A percentile compares a stretch with the other conserved stretches of the same genome.
Evolutionary conservation across 2,329 filamentous ascomycete genomes (phyloP).

Genomic region (Dactylellina drechsleri): DNA sequence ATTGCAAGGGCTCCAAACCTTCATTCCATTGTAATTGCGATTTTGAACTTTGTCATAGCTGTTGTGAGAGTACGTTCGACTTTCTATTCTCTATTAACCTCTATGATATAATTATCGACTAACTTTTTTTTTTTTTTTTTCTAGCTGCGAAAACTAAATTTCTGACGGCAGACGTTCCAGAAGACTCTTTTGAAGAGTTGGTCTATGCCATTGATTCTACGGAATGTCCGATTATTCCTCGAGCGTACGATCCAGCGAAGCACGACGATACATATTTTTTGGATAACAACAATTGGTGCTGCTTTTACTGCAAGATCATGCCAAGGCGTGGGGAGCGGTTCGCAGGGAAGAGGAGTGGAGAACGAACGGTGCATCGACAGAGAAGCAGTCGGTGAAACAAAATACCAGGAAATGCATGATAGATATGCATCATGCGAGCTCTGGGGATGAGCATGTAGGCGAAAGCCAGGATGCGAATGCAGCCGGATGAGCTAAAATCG

Average conservation of each 20-base stretch:
- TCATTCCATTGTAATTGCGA: slow-evolving; percentile 42
- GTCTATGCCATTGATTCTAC: slow-evolving; percentile 42
- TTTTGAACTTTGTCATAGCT: slow-evolving; percentile 38
- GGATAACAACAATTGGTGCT: slow-evolving; percentile 44
- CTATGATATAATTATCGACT: neutral
- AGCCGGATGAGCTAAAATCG: slow-evolving; percentile 11
- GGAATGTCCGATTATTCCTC: slow-evolving; percentile 43
- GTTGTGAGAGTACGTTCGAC: slow-evolving; percentile 36
- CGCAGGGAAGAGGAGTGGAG: slow-evolving; percentile 1
- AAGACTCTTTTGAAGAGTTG: slow-evolving; percentile 28
- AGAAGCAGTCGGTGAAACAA: slow-evolving; percentile 13
- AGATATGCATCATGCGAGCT: slow-evolving; percentile 2
- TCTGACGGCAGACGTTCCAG: slow-evolving; percentile 21
- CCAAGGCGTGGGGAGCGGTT: slow-evolving; percentile 36
- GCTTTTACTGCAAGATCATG: slow-evolving; percentile 53
- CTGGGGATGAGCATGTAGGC: neutral
- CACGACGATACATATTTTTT: slow-evolving; percentile 19
- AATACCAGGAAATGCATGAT: neutral
- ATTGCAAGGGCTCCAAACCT: slow-evolving; percentile 33
- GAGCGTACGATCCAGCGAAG: slow-evolving; percentile 14
- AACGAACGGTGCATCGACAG: slow-evolving; percentile 5
- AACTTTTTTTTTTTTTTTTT: slow-evolving; percentile 1
- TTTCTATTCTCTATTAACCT: neutral
- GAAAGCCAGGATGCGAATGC: neutral
- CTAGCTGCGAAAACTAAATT: slow-evolving; percentile 38